phyloP scores from a whole-genome alignment of 176 grass and related monocot species.

The Lolium multiflorum region DNA sequence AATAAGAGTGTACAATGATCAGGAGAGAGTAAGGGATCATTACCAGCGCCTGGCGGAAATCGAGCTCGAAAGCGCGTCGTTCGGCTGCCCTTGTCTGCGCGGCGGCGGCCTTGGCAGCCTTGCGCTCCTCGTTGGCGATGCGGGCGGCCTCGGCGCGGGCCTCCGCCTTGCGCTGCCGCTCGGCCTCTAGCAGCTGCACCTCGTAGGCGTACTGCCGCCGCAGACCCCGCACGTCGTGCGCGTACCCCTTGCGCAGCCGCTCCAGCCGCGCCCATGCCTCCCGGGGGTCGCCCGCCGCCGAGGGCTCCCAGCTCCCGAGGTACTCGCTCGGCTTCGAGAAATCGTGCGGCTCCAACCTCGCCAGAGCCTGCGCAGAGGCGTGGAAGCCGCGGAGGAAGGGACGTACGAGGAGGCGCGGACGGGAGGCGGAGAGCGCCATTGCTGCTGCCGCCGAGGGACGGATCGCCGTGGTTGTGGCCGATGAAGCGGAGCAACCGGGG shows the following conservation, averaged over 20 bases:
- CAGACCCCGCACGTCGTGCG: conserved; percentile 59
- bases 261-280: conserved; percentile 58
- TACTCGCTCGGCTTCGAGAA: conserved; percentile 58
- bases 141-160: conserved; percentile 59
- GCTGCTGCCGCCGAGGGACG: background rate
- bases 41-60: conserved; percentile 74
- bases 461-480: background rate
- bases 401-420: background rate
- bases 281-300: conserved; percentile 46
- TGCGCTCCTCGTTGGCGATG: conserved; percentile 76
- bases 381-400: conserved; percentile 14
- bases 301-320: conserved; percentile 70
- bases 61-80: conserved; percentile 65
- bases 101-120: conserved; percentile 69
- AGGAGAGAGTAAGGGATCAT: background rate
- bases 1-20: background rate
- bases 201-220: conserved; percentile 73
- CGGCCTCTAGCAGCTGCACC: conserved; percentile 65
- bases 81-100: conserved; percentile 73
- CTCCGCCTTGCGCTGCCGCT: conserved; percentile 79
- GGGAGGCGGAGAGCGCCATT: background rate
- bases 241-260: conserved; percentile 68
- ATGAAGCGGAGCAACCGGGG: background rate
- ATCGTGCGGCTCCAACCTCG: conserved; percentile 50
- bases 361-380: conserved; percentile 34